Evolutionary conservation across 768 basidiomycete species (phyloP).

Genomic region (Lactarius sanguifluus): DNA sequence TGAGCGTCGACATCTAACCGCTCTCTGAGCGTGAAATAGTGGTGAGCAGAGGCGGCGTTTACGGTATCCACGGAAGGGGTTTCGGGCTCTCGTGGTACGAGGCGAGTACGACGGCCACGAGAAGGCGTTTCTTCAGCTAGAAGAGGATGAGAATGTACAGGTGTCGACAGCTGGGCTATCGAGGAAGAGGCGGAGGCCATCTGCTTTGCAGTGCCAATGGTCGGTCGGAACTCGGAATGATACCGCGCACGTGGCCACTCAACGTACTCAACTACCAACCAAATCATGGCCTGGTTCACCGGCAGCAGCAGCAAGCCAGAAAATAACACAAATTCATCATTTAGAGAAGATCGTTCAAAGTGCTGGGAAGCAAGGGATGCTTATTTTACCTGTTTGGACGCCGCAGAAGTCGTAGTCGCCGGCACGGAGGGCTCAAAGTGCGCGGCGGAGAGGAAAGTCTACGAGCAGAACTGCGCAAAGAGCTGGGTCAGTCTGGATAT

Average conservation of each 20-base stretch:
- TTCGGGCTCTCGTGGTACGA: constrained; percentile 37
- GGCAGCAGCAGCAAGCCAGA: constrained; percentile 39
- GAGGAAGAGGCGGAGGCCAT: constrained; percentile 32
- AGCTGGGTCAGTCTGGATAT: constrained; percentile 71
- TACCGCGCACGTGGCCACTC: constrained; percentile 12
- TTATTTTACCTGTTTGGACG: constrained; percentile 85
- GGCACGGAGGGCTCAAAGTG: constrained; percentile 72
- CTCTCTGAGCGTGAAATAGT: constrained; percentile 63
- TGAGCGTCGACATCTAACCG: constrained; percentile 51
- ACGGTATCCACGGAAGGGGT: constrained; percentile 24
- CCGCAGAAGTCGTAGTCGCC: constrained; percentile 62
- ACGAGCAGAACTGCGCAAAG: constrained; percentile 75
- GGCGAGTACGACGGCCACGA: constrained; percentile 49
- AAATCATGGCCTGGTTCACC: constrained; percentile 41
- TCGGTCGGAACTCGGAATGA: background rate
- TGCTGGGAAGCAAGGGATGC: constrained; percentile 87
- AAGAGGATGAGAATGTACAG: constrained; percentile 73
- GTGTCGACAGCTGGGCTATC: constrained; percentile 40
- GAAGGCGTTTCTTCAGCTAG: constrained; percentile 51
- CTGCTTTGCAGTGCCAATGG: background rate
- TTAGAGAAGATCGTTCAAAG: constrained; percentile 63
- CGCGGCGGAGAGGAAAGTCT: constrained; percentile 51
- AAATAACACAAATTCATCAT: constrained; percentile 41
- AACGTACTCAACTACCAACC: background rate
- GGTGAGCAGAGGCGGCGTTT: constrained; percentile 40